A percentile compares a stretch with the other conserved stretches of the same genome.
Conservation (phyloP, 2,329 filamentous ascomycete species). For the Cladosporium austrohemisphaericum region DNA sequence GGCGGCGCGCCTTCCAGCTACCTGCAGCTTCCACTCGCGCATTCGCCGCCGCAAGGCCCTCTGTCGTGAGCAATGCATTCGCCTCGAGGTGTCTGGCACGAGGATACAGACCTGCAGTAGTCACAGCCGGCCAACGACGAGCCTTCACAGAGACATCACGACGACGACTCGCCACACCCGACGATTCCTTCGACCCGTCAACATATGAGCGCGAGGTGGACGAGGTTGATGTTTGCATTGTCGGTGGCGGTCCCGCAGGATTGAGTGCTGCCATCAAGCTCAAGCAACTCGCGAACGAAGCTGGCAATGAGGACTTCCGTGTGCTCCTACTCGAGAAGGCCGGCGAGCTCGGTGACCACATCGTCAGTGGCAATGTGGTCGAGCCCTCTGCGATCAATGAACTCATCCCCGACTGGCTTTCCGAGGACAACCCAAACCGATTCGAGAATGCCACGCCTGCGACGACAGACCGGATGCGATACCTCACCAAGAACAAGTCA, state of each 20-base stretch:
- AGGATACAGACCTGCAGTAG: conserved; percentile 30
- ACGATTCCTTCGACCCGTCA: conserved; percentile 43
- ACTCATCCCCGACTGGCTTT: conserved; percentile 88
- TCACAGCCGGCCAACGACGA: conserved; percentile 35
- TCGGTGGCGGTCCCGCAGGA: conserved; percentile 92
- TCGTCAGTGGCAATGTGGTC: conserved; percentile 92
- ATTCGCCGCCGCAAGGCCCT: conserved; percentile 15
- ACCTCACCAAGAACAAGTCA: conserved; percentile 75
- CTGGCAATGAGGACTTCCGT: conserved; percentile 91
- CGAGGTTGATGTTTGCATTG: conserved; percentile 92
- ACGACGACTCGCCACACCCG: conserved; percentile 33
- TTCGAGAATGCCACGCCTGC: conserved; percentile 87
- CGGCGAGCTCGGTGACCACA: conserved; percentile 89
- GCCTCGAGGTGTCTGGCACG: conserved; percentile 24
- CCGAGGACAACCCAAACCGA: conserved; percentile 78
- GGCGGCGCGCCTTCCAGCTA: conserved; percentile 17
- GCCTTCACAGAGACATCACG: conserved; percentile 29
- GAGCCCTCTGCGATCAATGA: conserved; percentile 85
- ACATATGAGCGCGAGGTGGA: conserved; percentile 82
- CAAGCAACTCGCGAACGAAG: conserved; percentile 92
- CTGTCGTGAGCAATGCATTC: conserved; percentile 12
- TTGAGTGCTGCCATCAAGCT: conserved; percentile 88
- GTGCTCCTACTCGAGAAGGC: conserved; percentile 93
- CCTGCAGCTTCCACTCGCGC: conserved; percentile 15
- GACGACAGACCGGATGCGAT: conserved; percentile 82